These are phyloP conservation scores for Rhizoclosmatium sp. DNA, from an alignment of 192 early-diverging fungal genomes.

Conservation along the genomic window DNA sequence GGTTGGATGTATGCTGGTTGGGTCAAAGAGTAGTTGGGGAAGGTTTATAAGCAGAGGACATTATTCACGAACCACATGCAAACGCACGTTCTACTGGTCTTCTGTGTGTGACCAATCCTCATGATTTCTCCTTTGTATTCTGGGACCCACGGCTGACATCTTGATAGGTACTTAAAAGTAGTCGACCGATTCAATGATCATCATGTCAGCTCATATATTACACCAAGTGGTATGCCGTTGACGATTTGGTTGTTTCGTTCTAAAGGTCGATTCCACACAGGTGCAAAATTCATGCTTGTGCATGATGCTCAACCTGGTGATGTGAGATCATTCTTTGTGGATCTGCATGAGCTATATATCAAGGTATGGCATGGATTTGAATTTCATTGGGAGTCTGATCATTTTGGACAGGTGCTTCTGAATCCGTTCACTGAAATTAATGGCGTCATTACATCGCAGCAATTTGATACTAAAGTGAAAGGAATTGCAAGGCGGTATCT, in stretches of 20 bases:
- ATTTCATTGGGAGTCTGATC: conserved; percentile 19
- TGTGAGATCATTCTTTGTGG: conserved; percentile 83
- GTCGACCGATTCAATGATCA: conserved; percentile 97
- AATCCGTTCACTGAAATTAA: conserved; percentile 94
- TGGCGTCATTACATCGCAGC: conserved; percentile 75
- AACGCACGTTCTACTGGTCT: too few relatives aligned
- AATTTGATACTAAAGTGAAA: conserved; percentile 84
- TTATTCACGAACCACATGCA: too few relatives aligned
- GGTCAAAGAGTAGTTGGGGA: too few relatives aligned
- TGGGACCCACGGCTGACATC: too few relatives aligned
- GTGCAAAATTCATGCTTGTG: conserved; percentile 80
- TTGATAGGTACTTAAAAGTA: conserved; percentile 84
- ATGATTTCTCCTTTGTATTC: too few relatives aligned
- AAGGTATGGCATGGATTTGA: conserved; percentile 66
- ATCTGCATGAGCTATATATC: conserved; percentile 85
- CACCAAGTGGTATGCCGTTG: conserved; percentile 75
- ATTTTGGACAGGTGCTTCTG: conserved; percentile 69
- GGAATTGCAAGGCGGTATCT: conserved; percentile 78
- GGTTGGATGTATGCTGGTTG: too few relatives aligned
- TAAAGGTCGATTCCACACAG: conserved; percentile 39
- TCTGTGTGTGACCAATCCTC: too few relatives aligned
- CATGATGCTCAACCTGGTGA: conserved; percentile 83
- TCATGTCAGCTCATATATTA: conserved; percentile 90
- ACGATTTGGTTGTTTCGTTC: neutral
- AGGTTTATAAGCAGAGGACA: too few relatives aligned